phyloP scores from a whole-genome alignment of 805 yeast species.

The Ogataea populi-albae region DNA sequence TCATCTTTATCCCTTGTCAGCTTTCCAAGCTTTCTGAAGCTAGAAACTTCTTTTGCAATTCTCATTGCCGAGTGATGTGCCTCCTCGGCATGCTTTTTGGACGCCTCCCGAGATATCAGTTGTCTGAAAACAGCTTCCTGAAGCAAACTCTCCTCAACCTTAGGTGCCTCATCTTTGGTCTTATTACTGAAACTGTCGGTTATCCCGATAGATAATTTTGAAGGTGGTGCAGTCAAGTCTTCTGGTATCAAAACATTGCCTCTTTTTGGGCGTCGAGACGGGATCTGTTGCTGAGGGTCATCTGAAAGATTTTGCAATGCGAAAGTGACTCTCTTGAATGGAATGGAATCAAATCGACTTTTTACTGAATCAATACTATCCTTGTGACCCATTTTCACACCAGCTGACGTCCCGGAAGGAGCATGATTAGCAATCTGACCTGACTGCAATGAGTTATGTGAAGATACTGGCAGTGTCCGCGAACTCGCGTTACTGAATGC shows the following conservation, averaged over 20 bases:
- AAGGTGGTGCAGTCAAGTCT: constrained; percentile 60
- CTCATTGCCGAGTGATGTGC: constrained; percentile 71
- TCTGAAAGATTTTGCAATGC: constrained; percentile 46
- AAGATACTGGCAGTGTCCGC: too few relatives aligned
- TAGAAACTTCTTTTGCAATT: constrained; percentile 62
- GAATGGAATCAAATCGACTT: constrained; percentile 26
- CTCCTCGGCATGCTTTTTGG: constrained; percentile 71
- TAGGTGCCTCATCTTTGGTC: constrained; percentile 26
- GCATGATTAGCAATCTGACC: too few relatives aligned
- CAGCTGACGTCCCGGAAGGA: too few relatives aligned
- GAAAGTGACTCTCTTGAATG: constrained; percentile 47
- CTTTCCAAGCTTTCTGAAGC: constrained; percentile 35
- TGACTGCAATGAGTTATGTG: too few relatives aligned
- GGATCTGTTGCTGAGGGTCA: constrained; percentile 63
- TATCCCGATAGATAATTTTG: constrained; percentile 66
- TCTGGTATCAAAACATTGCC: constrained; percentile 63
- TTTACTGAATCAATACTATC: constrained; percentile 8
- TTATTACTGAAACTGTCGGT: constrained; percentile 43
- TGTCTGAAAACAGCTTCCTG: constrained; percentile 59
- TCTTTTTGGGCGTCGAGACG: constrained; percentile 50
- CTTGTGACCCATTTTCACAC: too few relatives aligned
- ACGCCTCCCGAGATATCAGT: constrained; percentile 50
- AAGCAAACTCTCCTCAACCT: constrained; percentile 46
- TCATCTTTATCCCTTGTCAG: constrained; percentile 26
- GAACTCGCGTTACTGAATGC: too few relatives aligned